Evolutionary conservation across 352 stramenopile species (phyloP), one percentile per base, ranked within the genome.

Genomic region (Peronospora belbahrii): DNA sequence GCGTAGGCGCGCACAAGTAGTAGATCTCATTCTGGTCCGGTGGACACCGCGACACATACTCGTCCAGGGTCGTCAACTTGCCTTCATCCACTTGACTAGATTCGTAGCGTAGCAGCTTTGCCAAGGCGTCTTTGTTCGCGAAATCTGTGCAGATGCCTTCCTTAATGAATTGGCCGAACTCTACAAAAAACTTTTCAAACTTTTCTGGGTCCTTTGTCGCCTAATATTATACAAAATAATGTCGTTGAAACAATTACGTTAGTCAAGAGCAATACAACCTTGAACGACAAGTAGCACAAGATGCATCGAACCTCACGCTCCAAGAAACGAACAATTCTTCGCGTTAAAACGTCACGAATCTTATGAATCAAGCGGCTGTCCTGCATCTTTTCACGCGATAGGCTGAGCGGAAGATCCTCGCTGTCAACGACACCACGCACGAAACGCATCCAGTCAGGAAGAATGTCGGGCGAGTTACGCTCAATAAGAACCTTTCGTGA

Each of bases 401-500:
- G 78, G 52, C 85, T 97, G 24, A 99, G 78, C n/a, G 97, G 97
- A 15, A 99, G 74, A 59, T 99, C 97, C 62, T 99, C 96, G 24
- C 84, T 98, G 79, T 99, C 97, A 20, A 94, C 83, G 11, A 90
- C 83, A 64, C 83, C 79, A 42, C 77, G 79, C 54, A 95, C 75
- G 36, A 91, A 95, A 11, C 82, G 77, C 63, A 99, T 85, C 97
- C 97, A 99, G 57, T 99, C 95, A 0, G 97, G 97, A 15, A 99
- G 67, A 32, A 99, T 96, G 47, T 97, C 90, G 0, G 92, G 80
- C 38, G 85, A 97, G 70, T 99, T 98, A 41, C 82, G 67, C 73
- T 99, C 97, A 59, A 99, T 99, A 24, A 99, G 76, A 41, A 99
- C 93, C 76, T 99, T 99, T 45, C 96, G 91, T 48, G 79, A 98